phyloP scores from a whole-genome alignment of 2,329 filamentous ascomycete species.

The Lomentospora prolificans region DNA sequence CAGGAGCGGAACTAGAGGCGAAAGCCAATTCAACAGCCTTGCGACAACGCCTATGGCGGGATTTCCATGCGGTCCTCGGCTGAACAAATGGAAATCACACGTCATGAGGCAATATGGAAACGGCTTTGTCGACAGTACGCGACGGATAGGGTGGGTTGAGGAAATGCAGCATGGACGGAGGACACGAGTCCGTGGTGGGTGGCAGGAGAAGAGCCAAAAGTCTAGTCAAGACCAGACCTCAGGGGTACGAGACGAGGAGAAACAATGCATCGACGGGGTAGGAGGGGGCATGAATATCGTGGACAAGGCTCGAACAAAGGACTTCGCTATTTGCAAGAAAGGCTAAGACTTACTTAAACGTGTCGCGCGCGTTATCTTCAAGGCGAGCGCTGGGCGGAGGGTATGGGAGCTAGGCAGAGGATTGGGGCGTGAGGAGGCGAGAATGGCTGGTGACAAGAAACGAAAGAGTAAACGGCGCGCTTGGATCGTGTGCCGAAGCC shows the following conservation, averaged over 20 bases:
- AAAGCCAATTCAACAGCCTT: neutral
- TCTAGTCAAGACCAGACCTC: neutral
- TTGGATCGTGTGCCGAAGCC: neutral
- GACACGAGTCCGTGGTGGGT: conserved; percentile 6
- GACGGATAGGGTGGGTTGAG: conserved; percentile 4
- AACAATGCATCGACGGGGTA: neutral
- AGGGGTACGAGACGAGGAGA: neutral
- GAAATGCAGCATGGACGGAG: conserved; percentile 1
- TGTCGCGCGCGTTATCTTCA: conserved; percentile 8
- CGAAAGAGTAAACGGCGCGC: conserved; percentile 6
- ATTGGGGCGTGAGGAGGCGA: neutral
- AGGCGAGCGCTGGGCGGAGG: conserved; percentile 4
- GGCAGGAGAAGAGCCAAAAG: neutral
- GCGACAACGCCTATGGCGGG: neutral
- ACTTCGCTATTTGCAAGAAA: neutral
- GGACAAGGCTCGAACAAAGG: neutral
- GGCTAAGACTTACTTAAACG: conserved; percentile 3
- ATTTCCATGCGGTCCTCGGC: neutral
- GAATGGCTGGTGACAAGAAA: neutral
- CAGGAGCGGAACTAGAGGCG: neutral
- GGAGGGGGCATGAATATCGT: neutral
- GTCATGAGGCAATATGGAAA: conserved; percentile 6
- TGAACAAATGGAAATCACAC: conserved; percentile 3
- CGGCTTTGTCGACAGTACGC: conserved; percentile 2
- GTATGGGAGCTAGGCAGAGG: neutral